Conservation (phyloP, 768 basidiomycete species). For the Leccinellum rugosiceps region DNA sequence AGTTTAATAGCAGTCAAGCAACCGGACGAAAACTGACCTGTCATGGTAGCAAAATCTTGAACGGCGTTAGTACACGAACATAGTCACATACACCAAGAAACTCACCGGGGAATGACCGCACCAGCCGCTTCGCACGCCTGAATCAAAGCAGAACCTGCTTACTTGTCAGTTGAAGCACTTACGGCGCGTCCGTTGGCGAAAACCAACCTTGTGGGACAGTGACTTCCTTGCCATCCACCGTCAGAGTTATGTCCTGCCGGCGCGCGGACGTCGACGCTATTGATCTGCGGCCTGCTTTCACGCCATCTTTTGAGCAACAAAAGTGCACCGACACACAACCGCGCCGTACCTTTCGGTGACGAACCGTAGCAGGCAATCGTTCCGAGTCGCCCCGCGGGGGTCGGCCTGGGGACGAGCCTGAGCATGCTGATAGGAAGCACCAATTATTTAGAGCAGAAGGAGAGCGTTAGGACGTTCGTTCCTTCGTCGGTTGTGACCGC, state of each 20-base stretch:
- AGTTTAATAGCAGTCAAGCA: not conserved
- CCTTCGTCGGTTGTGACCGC: constrained; percentile 11
- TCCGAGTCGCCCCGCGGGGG: constrained; percentile 68
- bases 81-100: constrained; percentile 5
- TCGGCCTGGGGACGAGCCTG: constrained; percentile 66
- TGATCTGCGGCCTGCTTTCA: constrained; percentile 49
- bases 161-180: constrained; percentile 7
- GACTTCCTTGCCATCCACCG: constrained; percentile 96
- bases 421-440: constrained; percentile 46
- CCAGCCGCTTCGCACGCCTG: constrained; percentile 94
- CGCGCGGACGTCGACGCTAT: constrained; percentile 65
- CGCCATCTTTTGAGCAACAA: constrained; percentile 1
- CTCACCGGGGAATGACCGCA: constrained; percentile 72
- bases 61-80: constrained; percentile 13
- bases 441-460: constrained; percentile 11
- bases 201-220: constrained; percentile 90
- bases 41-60: constrained; percentile 84
- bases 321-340: not conserved
- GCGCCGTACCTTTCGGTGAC: constrained; percentile 32
- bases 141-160: constrained; percentile 85
- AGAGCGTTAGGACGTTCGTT: constrained; percentile 5
- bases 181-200: constrained; percentile 1
- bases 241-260: constrained; percentile 83
- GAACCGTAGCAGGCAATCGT: constrained; percentile 48
- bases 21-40: constrained; percentile 41